A percentile compares a stretch with the other conserved stretches of the same genome.
Conservation (phyloP, 2,329 filamentous ascomycete species). For the Paecilomyces niveus region DNA sequence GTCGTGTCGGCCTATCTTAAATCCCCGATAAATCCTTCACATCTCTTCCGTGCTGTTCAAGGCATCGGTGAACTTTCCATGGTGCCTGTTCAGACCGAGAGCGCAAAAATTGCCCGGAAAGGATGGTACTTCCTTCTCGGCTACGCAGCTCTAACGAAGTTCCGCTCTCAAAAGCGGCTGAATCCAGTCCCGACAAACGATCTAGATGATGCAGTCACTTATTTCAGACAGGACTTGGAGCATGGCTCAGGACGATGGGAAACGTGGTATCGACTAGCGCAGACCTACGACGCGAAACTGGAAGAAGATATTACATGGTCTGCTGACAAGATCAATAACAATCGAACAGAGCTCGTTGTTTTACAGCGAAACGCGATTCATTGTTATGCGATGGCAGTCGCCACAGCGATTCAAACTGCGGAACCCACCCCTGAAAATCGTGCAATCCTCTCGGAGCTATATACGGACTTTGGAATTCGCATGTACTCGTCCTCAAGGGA, state of each 20-base stretch:
- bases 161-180: constrained; percentile 69
- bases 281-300: constrained; percentile 80
- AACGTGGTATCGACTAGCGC: constrained; percentile 80
- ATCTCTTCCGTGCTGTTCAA: constrained; percentile 71
- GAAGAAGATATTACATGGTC: constrained; percentile 85
- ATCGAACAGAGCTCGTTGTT: constrained; percentile 64
- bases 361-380: constrained; percentile 77
- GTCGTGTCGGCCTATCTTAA: constrained; percentile 76
- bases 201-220: constrained; percentile 71
- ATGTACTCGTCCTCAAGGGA: constrained; percentile 63
- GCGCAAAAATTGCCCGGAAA: constrained; percentile 62
- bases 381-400: constrained; percentile 66
- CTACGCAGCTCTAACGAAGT: constrained; percentile 81
- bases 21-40: constrained; percentile 72
- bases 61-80: constrained; percentile 70
- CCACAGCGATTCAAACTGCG: constrained; percentile 51
- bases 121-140: constrained; percentile 92
- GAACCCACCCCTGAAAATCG: constrained; percentile 48
- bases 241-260: constrained; percentile 79
- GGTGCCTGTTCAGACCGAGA: constrained; percentile 62
- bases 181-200: constrained; percentile 76
- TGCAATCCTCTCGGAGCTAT: constrained; percentile 57
- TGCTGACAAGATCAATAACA: constrained; percentile 84
- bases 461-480: constrained; percentile 60
- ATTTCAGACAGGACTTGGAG: constrained; percentile 74